Evolutionary conservation across 2,329 filamentous ascomycete species (phyloP), one percentile per base, ranked within the genome.

Genomic region (Dothiorella sarmentorum): DNA sequence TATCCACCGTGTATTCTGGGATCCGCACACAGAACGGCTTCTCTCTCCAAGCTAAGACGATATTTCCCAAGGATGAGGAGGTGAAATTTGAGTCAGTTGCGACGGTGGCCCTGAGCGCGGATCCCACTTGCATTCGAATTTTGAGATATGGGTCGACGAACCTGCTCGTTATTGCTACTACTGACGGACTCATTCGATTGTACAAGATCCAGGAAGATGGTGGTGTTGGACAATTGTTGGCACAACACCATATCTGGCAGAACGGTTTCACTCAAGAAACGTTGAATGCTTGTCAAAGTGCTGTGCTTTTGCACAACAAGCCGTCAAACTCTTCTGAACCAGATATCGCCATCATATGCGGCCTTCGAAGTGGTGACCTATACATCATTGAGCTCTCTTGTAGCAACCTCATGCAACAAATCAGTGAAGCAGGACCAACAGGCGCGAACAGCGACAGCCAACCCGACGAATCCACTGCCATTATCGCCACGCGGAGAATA

Each of bases 341-440:
- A 9, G 45, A 45, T 15, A 35, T 59, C 37, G 40, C 43, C 3
- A 49, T 75, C 9, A 63, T 72, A 1, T 75, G 73, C 59, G 71
- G 71, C 5, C 69, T 73, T 42, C 69, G 74, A 6, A 67, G 71
- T 59, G 74, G 74, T 18, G 61, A 56, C 15, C 15, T 66, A 1
- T 60, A 62, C 37, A 56, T 59, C 18, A 40, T 66, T 15, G 63
- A 62, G 15, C 31, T 65, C 22, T 47, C 42, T 27, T 20, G 22
- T 20, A 4, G 13, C 13, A 47, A 42, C 33, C 29, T 38, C 37
- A 37, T 22, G 27, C n/a, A 57, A 24, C 17, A 20, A 7, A 37
- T 61, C 44, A 53, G 31, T 22, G 52, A 15, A 44, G 29, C 26
- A 24, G 20, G 61, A 10, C 42, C 61, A 27, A 22, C 37, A 5